Evolutionary conservation across 495 filamentous ascomycete species (phyloP).

Genomic region (Collariella sp.): DNA sequence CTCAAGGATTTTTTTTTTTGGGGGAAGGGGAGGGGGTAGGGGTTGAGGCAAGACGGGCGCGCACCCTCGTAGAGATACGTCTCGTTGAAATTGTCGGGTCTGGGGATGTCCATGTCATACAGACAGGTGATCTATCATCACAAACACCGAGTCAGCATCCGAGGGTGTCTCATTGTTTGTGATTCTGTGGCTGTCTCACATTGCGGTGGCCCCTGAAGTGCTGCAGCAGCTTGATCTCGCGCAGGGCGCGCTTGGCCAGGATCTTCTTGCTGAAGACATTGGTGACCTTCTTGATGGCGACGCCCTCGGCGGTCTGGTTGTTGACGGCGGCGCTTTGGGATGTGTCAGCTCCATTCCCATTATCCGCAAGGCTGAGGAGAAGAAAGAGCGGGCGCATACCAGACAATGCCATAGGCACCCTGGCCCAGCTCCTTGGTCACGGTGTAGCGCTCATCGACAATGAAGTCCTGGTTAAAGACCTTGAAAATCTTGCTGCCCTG

Average conservation of each 20-base stretch:
- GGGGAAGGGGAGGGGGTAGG: no score
- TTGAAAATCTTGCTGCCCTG: constrained; percentile 93
- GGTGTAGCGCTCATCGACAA: constrained; percentile 95
- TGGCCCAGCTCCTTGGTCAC: constrained; percentile 98
- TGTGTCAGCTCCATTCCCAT: not conserved
- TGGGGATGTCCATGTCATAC: constrained; percentile 98
- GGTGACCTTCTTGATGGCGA: constrained; percentile 98
- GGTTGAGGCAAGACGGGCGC: constrained; percentile 5
- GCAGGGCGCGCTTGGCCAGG: constrained; percentile 88
- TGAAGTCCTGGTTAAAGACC: constrained; percentile 99
- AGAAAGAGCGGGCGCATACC: constrained; percentile 54
- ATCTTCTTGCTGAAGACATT: constrained; percentile 99
- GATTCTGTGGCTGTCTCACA: constrained; percentile 30
- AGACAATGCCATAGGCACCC: constrained; percentile 97
- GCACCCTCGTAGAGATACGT: constrained; percentile 96
- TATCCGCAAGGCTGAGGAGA: not conserved
- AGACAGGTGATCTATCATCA: constrained; percentile 81
- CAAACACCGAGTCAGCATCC: constrained; percentile 7
- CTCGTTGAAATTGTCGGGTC: constrained; percentile 98
- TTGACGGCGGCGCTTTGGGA: constrained; percentile 76
- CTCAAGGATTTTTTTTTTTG: no score
- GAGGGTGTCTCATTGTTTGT: not conserved
- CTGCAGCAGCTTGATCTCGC: constrained; percentile 97
- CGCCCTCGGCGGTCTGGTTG: constrained; percentile 83
- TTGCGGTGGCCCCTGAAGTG: constrained; percentile 80